These are phyloP conservation scores for Hanseniaspora taiwanica DNA, from an alignment of 805 yeast species.

Conservation along the genomic window DNA sequence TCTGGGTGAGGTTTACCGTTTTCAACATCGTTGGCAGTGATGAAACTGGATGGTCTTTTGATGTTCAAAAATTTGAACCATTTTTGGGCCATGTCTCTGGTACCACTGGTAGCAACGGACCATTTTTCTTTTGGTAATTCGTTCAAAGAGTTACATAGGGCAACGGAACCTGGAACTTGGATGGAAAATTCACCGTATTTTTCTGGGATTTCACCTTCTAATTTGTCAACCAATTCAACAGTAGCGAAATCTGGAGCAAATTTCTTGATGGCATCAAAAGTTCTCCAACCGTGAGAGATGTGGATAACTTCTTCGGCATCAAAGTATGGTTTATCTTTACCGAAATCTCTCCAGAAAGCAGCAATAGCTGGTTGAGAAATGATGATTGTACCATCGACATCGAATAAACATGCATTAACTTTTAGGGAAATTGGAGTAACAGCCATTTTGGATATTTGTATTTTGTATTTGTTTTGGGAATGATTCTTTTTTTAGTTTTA, in stretches of 20 bases:
- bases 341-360: constrained; percentile 69
- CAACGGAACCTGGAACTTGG: constrained; percentile 66
- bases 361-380: constrained; percentile 74
- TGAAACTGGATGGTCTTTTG: constrained; percentile 57
- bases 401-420: constrained; percentile 49
- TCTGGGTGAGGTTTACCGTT: constrained; percentile 81
- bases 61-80: constrained; percentile 61
- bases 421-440: constrained; percentile 18
- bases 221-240: constrained; percentile 46
- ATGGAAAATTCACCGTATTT: constrained; percentile 60
- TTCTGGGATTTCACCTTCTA: constrained; percentile 59
- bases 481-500: neutral
- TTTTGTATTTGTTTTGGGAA: neutral
- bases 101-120: constrained; percentile 84
- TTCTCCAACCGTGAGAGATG: constrained; percentile 74
- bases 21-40: constrained; percentile 69
- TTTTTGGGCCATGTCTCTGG: constrained; percentile 58
- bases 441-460: neutral
- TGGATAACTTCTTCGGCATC: constrained; percentile 59
- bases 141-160: constrained; percentile 43
- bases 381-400: constrained; percentile 79
- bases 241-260: constrained; percentile 66
- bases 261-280: constrained; percentile 60
- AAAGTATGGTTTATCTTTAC: constrained; percentile 51
- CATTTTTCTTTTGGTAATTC: constrained; percentile 45